Evolutionary conservation across 352 stramenopile species (phyloP), one percentile per base, ranked within the genome.

Genomic region (Globisporangium spinosum): DNA sequence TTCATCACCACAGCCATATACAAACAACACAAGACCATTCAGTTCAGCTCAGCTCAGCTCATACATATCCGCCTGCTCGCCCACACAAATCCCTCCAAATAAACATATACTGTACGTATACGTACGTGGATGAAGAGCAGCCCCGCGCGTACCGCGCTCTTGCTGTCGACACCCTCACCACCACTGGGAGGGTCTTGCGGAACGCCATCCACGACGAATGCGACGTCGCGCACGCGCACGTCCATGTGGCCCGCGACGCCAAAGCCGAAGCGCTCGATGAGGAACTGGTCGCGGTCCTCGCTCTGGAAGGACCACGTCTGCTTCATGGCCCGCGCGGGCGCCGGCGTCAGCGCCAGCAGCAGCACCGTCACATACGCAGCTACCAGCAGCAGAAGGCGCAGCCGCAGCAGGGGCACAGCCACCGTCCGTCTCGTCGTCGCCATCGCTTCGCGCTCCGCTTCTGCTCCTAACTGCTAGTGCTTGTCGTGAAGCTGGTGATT

Each of bases 211-310:
- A 64, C 29, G 0, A 35, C 35, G 29, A 76, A 71, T 17, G 51
- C 61, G 13, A 97, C 90, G 70, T 79, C 73, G 3, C 68, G 72
- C 22, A 97, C 79, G n/a, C 69, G 77, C 32, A 97, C 67, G 64
- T 96, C 77, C 71, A 97, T 81, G 47, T 74, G 70, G 5, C 90
- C 91, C 12, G 68, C 62, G 5, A 74, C 70, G 8, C 80, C 74
- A 51, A 98, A 97, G 45, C 90, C 91, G 67, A 98, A 98, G 72
- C 87, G 89, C 72, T 98, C 92, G 53, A 98, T 83, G 53, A 94
- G 74, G 73, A 97, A 98, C 56, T 95, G 74, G 40, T 70, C 61
- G 27, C 89, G 83, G 64, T 85, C 76, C 63, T 98, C 92, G 23
- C 73, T 56, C 22, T 71, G 65, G 58, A 97, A 93, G 34, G 34